Evolutionary conservation across 768 basidiomycete genomes (phyloP).

Genomic region (button mushroom (Agaricus bisporus)): DNA sequence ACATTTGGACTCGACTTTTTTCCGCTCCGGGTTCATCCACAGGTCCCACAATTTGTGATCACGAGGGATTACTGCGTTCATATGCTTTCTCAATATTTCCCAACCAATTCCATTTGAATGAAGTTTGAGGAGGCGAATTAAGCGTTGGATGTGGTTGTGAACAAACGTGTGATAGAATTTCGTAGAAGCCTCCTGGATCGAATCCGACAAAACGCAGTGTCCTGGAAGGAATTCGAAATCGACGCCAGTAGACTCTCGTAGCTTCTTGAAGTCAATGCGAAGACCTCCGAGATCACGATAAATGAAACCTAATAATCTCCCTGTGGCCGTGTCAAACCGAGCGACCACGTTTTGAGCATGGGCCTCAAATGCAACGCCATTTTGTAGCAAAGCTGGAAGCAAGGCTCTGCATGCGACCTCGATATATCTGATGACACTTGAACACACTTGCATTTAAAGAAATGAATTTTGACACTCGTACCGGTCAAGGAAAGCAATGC

Average conservation of each 20-base stretch:
- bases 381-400: conserved; percentile 43
- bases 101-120: conserved; percentile 48
- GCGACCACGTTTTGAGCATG: conserved; percentile 54
- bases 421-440: conserved; percentile 33
- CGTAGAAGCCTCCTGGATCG: conserved; percentile 44
- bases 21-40: conserved; percentile 38
- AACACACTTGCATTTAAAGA: not conserved
- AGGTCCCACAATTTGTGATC: conserved; percentile 38
- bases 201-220: conserved; percentile 44
- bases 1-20: conserved; percentile 46
- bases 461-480: conserved; percentile 16
- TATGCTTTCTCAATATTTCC: conserved; percentile 40
- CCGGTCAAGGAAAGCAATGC: conserved; percentile 40
- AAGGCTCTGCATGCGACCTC: conserved; percentile 45
- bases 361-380: conserved; percentile 57
- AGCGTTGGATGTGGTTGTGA: conserved; percentile 53
- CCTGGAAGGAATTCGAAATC: conserved; percentile 47
- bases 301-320: conserved; percentile 42
- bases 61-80: conserved; percentile 37
- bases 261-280: conserved; percentile 45
- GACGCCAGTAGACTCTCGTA: conserved; percentile 40
- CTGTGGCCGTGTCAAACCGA: conserved; percentile 36
- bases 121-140: conserved; percentile 46
- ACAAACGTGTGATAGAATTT: conserved; percentile 58
- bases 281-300: conserved; percentile 54